These are phyloP conservation scores for Cinnamomum micranthum DNA, from an alignment of 164 flowering plant species.

Conservation along the genomic window DNA sequence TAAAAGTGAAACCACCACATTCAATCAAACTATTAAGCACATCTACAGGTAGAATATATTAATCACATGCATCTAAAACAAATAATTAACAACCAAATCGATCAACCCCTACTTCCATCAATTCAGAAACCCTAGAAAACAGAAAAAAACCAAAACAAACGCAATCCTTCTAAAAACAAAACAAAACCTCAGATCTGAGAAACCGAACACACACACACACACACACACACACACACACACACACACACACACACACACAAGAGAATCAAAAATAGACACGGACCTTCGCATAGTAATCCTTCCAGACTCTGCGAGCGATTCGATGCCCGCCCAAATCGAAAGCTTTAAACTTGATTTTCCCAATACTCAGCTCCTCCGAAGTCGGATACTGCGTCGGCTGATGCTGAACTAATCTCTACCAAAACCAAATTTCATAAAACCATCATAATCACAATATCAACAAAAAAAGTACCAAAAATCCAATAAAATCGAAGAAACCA, in stretches of 20 bases:
- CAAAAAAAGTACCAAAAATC: not conserved
- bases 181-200: not conserved
- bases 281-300: conserved; percentile 61
- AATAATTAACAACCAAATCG: no score
- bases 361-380: conserved; percentile 61
- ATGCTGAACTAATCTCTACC: conserved; percentile 52
- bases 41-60: no score
- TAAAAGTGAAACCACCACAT: no score
- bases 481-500: not conserved
- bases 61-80: no score
- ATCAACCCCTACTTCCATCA: no score
- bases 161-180: no score
- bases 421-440: not conserved
- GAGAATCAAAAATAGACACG: not conserved
- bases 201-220: no score
- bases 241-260: no score
- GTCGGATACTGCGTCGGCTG: conserved; percentile 60
- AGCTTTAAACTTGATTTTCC: conserved; percentile 61
- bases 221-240: no score
- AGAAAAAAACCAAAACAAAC: no score
- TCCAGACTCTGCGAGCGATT: conserved; percentile 69
- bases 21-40: no score
- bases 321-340: conserved; percentile 76
- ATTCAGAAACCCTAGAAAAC: no score
- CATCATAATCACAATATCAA: not conserved